Evolutionary conservation across 805 yeast genomes (phyloP), one percentile per base, ranked within the genome.

Genomic region (Starmerella lactis-condensi): DNA sequence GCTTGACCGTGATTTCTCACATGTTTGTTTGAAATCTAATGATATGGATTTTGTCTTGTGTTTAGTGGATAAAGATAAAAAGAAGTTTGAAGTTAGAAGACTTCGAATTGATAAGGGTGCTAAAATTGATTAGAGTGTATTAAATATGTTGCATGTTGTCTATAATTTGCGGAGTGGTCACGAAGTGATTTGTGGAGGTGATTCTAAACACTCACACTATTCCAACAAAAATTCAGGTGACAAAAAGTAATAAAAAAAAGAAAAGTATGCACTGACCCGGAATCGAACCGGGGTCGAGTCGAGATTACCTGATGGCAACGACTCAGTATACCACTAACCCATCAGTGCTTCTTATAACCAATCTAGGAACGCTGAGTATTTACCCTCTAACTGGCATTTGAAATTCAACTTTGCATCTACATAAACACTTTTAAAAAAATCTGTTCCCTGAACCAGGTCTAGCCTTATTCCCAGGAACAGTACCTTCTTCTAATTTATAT

Each of bases 271-370:
- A 75, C 79, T 73, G 76, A 82, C 95, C 95, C 95, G 83, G 95
- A 95, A 81, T 85, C 94, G 95, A 85, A 85, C 95, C 82, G 94
- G 95, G 94, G 95, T 85, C 95, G 82, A 33, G 34, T 36, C 37
- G 39, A 34, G 16, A 3, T n/a, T 20, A 5, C 22, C 25, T 3
- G 4, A 35, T 38, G 41, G 40, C 42, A 36, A 39, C 40, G 40
- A 39, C 40, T 33, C 40, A 39, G 42, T 39, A 39, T 39, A 39
- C 42, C 40, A 39, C 40, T 36, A 38, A 38, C 42, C 42, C 42
- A 38, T 28, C 39, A 38, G 38, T 38, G 41, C 41, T 33, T 17
- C 16, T 20, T n/a, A n/a, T n/a, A n/a, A n/a, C n/a, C n/a, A 18
- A 5, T 30, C 5, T 20, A 14, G n/a, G 11, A 15, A 6, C 10